Evolutionary conservation across 1,139 yeast genomes (phyloP).

Genomic region (Yamadazyma aaseri): DNA sequence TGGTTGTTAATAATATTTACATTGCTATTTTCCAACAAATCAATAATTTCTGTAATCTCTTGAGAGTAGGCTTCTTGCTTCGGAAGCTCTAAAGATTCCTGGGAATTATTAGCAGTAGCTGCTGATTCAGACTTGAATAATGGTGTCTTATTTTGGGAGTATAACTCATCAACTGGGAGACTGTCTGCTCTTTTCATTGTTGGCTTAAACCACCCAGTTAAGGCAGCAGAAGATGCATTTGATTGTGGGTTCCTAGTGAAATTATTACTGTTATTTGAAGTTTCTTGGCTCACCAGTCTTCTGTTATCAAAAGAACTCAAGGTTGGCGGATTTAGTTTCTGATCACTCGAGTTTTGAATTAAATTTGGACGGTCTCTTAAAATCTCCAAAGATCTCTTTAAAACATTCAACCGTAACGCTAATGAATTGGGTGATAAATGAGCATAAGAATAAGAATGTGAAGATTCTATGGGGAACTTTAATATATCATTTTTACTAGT

Average conservation of each 20-base stretch:
- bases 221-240: conserved; percentile 64
- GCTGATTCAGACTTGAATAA: conserved; percentile 5
- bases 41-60: conserved; percentile 46
- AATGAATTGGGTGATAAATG: conserved; percentile 78
- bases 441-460: conserved; percentile 84
- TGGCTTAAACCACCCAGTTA: conserved; percentile 56
- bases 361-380: conserved; percentile 61
- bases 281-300: conserved; percentile 1
- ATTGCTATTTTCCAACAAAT: conserved; percentile 38
- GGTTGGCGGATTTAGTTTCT: conserved; percentile 3
- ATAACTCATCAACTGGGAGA: conserved; percentile 30
- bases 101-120: conserved; percentile 1
- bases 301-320: conserved; percentile 1
- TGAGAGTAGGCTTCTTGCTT: conserved; percentile 14
- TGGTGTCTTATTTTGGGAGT: conserved; percentile 10
- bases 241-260: conserved; percentile 27
- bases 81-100: conserved; percentile 1
- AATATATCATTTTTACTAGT: conserved; percentile 21
- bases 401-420: conserved; percentile 70
- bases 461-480: conserved; percentile 72
- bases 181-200: conserved; percentile 36
- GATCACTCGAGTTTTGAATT: conserved; percentile 22
- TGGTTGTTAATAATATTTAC: conserved; percentile 29
- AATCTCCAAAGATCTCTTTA: conserved; percentile 74
- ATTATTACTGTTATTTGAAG: not conserved